These are phyloP conservation scores for Kondoa subrosea DNA, from an alignment of 768 basidiomycete genomes.

Conservation along the genomic window DNA sequence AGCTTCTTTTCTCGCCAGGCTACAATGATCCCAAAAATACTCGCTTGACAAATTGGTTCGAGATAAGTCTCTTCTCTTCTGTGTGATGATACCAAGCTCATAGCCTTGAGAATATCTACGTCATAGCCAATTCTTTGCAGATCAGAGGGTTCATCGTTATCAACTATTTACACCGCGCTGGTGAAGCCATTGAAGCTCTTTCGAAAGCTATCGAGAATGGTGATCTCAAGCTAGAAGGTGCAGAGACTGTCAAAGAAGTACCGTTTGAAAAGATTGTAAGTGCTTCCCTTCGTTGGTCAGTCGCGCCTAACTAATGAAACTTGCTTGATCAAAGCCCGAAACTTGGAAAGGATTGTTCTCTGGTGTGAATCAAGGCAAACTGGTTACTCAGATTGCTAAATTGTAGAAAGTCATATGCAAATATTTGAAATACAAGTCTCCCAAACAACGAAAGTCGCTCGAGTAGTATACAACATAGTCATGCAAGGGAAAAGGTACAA, in stretches of 20 bases:
- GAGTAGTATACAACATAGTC: too few species aligned
- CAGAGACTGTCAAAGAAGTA: background rate
- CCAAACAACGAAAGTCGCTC: too few species aligned
- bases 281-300: background rate
- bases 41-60: background rate
- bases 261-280: background rate
- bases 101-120: background rate
- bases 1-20: too few species aligned
- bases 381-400: slow-evolving; percentile 3
- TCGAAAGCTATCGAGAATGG: slow-evolving; percentile 1
- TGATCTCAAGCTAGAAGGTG: slow-evolving; percentile 2
- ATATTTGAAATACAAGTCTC: too few species aligned
- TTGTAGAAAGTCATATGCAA: too few species aligned
- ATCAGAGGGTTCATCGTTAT: background rate
- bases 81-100: background rate
- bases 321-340: background rate
- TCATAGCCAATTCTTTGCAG: background rate
- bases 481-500: too few species aligned
- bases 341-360: background rate
- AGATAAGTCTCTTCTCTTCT: background rate
- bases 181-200: background rate
- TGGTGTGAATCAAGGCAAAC: slow-evolving; percentile 3
- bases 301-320: background rate
- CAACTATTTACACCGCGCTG: background rate
- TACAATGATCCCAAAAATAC: background rate